Evolutionary conservation across 2,329 filamentous ascomycete genomes (phyloP).

Genomic region (Cryphonectria japonica): DNA sequence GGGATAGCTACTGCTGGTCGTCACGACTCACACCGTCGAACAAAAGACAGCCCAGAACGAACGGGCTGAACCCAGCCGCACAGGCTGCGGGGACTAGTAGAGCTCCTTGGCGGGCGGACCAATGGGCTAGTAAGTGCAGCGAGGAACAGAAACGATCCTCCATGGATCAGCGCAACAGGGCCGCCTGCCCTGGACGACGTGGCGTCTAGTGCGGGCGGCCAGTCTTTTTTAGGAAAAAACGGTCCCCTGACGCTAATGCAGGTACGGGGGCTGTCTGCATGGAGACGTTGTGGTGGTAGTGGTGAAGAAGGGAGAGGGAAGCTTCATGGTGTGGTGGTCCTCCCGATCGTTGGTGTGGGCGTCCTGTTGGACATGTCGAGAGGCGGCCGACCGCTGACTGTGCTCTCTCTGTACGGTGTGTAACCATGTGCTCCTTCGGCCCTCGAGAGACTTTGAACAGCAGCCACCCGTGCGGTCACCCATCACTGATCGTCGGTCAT

Average conservation of each 20-base stretch:
- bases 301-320: neutral
- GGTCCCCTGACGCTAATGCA: constrained; percentile 31
- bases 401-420: neutral
- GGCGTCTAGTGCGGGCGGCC: constrained; percentile 26
- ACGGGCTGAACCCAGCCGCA: constrained; percentile 9
- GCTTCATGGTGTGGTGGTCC: constrained; percentile 1
- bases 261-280: constrained; percentile 27
- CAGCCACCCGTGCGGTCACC: neutral
- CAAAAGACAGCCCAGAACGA: constrained; percentile 2
- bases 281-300: constrained; percentile 19
- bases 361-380: constrained; percentile 3
- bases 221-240: constrained; percentile 30
- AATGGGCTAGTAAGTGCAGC: constrained; percentile 16
- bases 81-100: constrained; percentile 9
- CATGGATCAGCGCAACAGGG: constrained; percentile 9
- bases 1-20: neutral
- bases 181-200: constrained; percentile 10
- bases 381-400: constrained; percentile 11
- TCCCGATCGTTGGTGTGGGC: neutral
- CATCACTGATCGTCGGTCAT: neutral
- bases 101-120: constrained; percentile 13
- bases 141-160: constrained; percentile 12
- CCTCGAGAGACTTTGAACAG: neutral
- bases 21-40: neutral
- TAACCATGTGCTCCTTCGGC: neutral